These are phyloP conservation scores for Phytophthora kernoviae DNA, from an alignment of 352 stramenopile species.

Conservation along the genomic window DNA sequence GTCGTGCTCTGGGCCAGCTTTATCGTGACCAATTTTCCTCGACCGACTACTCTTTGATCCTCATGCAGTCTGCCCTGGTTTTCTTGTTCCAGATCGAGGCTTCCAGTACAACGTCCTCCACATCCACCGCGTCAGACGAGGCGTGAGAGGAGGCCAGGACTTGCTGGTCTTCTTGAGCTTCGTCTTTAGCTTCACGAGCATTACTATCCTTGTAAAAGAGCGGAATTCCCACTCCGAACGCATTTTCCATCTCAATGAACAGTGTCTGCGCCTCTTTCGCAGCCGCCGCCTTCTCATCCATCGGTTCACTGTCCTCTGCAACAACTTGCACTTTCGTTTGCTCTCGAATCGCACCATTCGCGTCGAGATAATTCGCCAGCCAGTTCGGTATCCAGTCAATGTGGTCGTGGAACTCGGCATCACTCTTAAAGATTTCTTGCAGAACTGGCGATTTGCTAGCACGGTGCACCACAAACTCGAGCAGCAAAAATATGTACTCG, in stretches of 20 bases:
- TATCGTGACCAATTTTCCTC: slow-evolving; percentile 1
- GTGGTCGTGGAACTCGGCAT: slow-evolving; percentile 36
- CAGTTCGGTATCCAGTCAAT: slow-evolving; percentile 57
- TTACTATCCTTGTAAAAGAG: slow-evolving; percentile 2
- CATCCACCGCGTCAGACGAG: slow-evolving; percentile 7
- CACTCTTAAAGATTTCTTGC: slow-evolving; percentile 42
- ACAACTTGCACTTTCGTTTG: slow-evolving; percentile 3
- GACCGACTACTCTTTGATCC: slow-evolving; percentile 2
- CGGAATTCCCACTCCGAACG: slow-evolving; percentile 22
- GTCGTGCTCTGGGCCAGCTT: slow-evolving; percentile 24
- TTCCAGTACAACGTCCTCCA: slow-evolving; percentile 28
- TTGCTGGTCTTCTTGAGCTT: neutral
- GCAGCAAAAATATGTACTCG: slow-evolving; percentile 57
- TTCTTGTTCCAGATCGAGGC: slow-evolving; percentile 15
- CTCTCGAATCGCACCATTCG: slow-evolving; percentile 25
- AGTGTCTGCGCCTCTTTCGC: slow-evolving; percentile 14
- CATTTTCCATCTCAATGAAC: slow-evolving; percentile 24
- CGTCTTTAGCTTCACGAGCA: neutral
- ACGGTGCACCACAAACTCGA: slow-evolving; percentile 53
- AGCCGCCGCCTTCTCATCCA: neutral
- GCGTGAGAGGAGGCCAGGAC: slow-evolving; percentile 5
- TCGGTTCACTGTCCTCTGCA: neutral
- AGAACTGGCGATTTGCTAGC: slow-evolving; percentile 32
- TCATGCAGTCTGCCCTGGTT: slow-evolving; percentile 18
- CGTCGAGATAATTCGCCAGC: slow-evolving; percentile 51